Base-by-base conservation (phyloP, 2,329 filamentous ascomycete genomes). In the Fusarium nisikadoi region DNA sequence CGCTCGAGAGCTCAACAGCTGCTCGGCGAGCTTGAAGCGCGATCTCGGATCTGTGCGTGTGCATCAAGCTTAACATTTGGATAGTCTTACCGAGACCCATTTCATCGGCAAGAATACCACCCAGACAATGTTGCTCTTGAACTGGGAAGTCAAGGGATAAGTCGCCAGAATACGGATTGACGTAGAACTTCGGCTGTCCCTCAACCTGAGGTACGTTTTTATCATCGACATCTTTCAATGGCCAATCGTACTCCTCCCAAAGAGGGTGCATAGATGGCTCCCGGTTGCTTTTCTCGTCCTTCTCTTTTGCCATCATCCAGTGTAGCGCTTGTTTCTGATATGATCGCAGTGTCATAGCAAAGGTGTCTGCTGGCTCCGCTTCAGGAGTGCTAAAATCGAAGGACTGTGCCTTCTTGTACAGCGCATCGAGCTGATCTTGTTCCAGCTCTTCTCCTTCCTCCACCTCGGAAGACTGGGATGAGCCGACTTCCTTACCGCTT, bases 81-180 rank as follows among this genome's bases (percentile, higher is more conserved):
- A 99, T 98, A 0, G 96, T 99, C 84, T 99, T 99, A 38, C 96
- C 96, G 4, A 99, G 86, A 50, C 96, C 96, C 96, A 99, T 99
- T 82, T 98, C 93, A 77, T 99, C 96, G 13, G 96, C 96, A 45
- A 99, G 84, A 63, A 99, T 93, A 10, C 96, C 96, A 47, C 96
- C 96, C 0, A 97, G 85, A 74, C 96, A 99, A 79, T 97, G 94
- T 78, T 98, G 96, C 77, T 98, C 94, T 79, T 99, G 96, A 5
- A 91, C 89, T 2, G 96, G 96, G 73, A 99, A 99, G 10, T 97
- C 91, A 0, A 98, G 85, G 4, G 94, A 97, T 57, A 99, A 84
- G 75, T 98, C 95, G 13, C 96, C 96, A 11, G 95, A 98, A 80
- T 99, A 99, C 0, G 95, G 95, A 76, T 99, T 99, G 76, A 98